Percentiles rank a stretch among this genome's conserved stretches.
Conservation (phyloP, 768 basidiomycete genomes). For the Fistulinella prunicolor region DNA sequence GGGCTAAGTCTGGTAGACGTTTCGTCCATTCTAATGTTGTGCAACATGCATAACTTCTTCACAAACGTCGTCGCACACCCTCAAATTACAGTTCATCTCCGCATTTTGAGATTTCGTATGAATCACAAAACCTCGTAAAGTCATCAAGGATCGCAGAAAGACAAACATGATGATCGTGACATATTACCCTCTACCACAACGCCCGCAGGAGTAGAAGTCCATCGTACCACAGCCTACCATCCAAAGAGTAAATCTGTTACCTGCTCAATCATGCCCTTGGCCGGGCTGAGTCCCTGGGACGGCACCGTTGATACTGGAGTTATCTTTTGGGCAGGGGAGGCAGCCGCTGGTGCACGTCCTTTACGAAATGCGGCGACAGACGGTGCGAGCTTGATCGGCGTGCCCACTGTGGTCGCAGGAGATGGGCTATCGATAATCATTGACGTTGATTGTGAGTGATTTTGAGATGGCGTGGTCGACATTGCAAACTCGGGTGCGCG, state of each 20-base stretch:
- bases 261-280: conserved; percentile 65
- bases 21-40: too few relatives aligned
- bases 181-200: background rate
- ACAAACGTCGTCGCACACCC: too few relatives aligned
- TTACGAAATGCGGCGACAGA: conserved; percentile 71
- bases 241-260: conserved; percentile 81
- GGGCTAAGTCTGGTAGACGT: too few relatives aligned
- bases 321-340: conserved; percentile 24
- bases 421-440: conserved; percentile 49
- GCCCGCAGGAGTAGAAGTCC: too few relatives aligned
- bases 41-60: too few relatives aligned
- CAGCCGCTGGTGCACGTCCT: conserved; percentile 28
- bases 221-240: conserved; percentile 49
- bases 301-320: conserved; percentile 7
- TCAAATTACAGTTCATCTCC: too few relatives aligned
- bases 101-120: too few relatives aligned
- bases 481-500: conserved; percentile 18
- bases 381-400: conserved; percentile 70
- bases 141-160: too few relatives aligned
- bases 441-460: conserved; percentile 32
- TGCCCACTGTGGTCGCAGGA: conserved; percentile 51
- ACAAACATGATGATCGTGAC: background rate
- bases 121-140: too few relatives aligned
- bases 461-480: conserved; percentile 7
- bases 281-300: conserved; percentile 35